Percentiles rank a stretch among this genome's conserved stretches.
Conservation (phyloP, 306 rosid species). For the Coriaria nepalensis region DNA sequence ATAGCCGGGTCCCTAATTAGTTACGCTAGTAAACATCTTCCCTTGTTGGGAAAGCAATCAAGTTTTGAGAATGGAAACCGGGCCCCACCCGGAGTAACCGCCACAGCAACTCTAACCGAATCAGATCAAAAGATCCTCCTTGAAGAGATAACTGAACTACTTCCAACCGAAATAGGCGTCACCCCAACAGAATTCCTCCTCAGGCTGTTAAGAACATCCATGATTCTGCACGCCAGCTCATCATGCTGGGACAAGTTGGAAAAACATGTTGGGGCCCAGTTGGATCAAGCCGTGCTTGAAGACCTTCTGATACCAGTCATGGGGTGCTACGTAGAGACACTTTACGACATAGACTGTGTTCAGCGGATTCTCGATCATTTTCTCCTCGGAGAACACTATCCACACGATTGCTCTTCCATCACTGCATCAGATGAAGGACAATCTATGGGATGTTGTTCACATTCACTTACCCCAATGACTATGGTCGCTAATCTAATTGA, state of each 20-base stretch:
- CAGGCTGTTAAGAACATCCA: slow-evolving; percentile 53
- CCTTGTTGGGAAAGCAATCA: slow-evolving; percentile 46
- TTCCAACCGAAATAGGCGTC: slow-evolving; percentile 46
- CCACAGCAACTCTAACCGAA: slow-evolving; percentile 31
- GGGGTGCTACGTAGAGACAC: slow-evolving; percentile 71
- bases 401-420: slow-evolving; percentile 27
- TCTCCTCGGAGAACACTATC: slow-evolving; percentile 38
- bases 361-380: slow-evolving; percentile 85
- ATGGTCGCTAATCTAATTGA: slow-evolving; percentile 73
- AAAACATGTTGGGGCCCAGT: slow-evolving; percentile 52
- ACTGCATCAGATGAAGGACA: slow-evolving; percentile 38
- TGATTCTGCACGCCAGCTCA: slow-evolving; percentile 44
- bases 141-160: slow-evolving; percentile 57
- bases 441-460: slow-evolving; percentile 27
- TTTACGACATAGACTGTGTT: slow-evolving; percentile 72
- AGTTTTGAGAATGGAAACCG: slow-evolving; percentile 29
- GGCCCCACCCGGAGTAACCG: slow-evolving; percentile 19
- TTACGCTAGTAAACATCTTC: slow-evolving; percentile 58
- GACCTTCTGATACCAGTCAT: slow-evolving; percentile 74
- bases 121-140: slow-evolving; percentile 58
- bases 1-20: slow-evolving; percentile 54
- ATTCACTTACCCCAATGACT: slow-evolving; percentile 33
- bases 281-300: slow-evolving; percentile 62
- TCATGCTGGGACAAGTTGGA: slow-evolving; percentile 51
- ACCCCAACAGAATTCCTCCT: slow-evolving; percentile 56